Conservation (phyloP, 345 rosid genomes). For the Citrus hindsii region DNA sequence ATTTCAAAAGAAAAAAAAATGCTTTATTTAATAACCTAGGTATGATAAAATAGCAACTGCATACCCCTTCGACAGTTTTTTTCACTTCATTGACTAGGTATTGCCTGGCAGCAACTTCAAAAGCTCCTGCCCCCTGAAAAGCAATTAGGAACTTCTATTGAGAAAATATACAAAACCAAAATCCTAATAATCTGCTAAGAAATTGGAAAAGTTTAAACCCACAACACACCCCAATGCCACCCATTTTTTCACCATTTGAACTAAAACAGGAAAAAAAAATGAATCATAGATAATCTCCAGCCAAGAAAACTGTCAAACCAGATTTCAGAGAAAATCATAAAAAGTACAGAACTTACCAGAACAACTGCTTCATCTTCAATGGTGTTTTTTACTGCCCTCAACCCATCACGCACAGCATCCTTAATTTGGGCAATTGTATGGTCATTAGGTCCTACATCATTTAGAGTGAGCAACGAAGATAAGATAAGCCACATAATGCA, state of each 20-base stretch:
- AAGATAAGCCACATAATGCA: not conserved
- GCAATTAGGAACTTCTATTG: slow-evolving; percentile 1
- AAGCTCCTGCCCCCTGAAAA: slow-evolving; percentile 93
- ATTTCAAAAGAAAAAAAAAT: not conserved
- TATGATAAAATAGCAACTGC: not conserved
- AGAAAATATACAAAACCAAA: not conserved
- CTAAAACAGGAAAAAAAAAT: not conserved
- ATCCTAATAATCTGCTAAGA: not conserved
- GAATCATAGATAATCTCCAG: not conserved
- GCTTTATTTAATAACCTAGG: not conserved
- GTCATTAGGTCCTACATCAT: slow-evolving; percentile 81
- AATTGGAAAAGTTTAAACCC: not conserved
- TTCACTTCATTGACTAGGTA: slow-evolving; percentile 77
- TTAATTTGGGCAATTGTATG: slow-evolving; percentile 98
- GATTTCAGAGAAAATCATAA: not conserved
- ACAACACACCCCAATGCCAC: not conserved
- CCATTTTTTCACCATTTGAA: not conserved
- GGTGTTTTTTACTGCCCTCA: slow-evolving; percentile 92
- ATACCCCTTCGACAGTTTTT: slow-evolving; percentile 94
- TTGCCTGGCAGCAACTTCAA: slow-evolving; percentile 96
- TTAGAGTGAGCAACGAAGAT: not conserved
- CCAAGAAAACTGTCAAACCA: not conserved
- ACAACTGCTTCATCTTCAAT: slow-evolving; percentile 90
- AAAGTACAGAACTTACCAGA: slow-evolving; percentile 47
- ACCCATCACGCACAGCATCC: slow-evolving; percentile 96